Percentiles rank a stretch among this genome's conserved stretches.
phyloP scores from a whole-genome alignment of 2,329 filamentous ascomycete genomes.

The Xylaria sp. region DNA sequence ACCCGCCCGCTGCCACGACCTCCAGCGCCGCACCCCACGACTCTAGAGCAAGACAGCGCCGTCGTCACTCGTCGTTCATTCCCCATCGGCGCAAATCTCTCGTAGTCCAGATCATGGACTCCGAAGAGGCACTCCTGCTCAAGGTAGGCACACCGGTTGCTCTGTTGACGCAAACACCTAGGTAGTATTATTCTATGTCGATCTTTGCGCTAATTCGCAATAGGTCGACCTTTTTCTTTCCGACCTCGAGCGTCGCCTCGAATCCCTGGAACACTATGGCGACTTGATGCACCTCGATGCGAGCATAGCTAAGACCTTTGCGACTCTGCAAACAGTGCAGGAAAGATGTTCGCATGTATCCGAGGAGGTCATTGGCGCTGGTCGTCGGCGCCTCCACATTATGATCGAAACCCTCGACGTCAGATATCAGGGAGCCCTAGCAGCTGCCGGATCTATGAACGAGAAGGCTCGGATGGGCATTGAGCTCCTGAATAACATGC shows the following conservation, averaged over 20 bases:
- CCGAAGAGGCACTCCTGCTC: slow-evolving; percentile 56
- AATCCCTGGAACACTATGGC: slow-evolving; percentile 82
- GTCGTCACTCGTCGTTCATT: slow-evolving; percentile 54
- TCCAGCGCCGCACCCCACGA: slow-evolving; percentile 39
- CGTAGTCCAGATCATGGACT: slow-evolving; percentile 56
- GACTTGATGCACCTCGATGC: slow-evolving; percentile 72
- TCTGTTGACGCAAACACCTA: background rate
- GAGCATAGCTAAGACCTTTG: slow-evolving; percentile 77
- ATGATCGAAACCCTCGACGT: slow-evolving; percentile 89
- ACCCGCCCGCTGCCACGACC: slow-evolving; percentile 33
- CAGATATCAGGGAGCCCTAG: slow-evolving; percentile 80
- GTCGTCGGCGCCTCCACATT: slow-evolving; percentile 74
- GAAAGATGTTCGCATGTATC: slow-evolving; percentile 85
- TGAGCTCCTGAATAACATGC: slow-evolving; percentile 75
- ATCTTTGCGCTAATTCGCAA: slow-evolving; percentile 3
- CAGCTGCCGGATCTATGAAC: slow-evolving; percentile 77
- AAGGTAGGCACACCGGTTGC: slow-evolving; percentile 39
- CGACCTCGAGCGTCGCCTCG: slow-evolving; percentile 80
- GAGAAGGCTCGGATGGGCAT: slow-evolving; percentile 89
- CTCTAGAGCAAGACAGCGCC: slow-evolving; percentile 35
- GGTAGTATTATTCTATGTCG: background rate
- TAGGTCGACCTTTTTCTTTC: slow-evolving; percentile 75
- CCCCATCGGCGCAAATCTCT: slow-evolving; percentile 52
- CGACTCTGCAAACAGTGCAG: slow-evolving; percentile 79
- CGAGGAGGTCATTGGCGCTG: slow-evolving; percentile 82